Percentiles rank a stretch among this genome's conserved stretches.
Evolutionary conservation across 805 yeast genomes (phyloP).

Genomic region (Danielia reshetovae): DNA sequence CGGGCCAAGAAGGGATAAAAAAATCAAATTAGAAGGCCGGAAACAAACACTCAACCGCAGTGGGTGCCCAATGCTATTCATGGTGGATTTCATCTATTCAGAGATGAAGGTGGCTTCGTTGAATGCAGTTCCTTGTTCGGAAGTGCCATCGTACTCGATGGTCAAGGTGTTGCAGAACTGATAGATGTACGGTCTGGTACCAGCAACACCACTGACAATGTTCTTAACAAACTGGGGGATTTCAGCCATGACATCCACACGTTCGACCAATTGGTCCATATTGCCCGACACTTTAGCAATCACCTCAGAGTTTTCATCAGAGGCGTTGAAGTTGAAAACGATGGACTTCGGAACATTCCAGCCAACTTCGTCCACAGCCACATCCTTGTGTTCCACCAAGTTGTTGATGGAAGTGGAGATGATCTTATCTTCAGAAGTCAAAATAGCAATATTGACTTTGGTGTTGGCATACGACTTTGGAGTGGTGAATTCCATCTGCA

Average conservation of each 20-base stretch:
- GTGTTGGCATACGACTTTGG: slow-evolving; percentile 86
- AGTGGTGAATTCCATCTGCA: slow-evolving; percentile 93
- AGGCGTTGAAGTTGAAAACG: slow-evolving; percentile 49
- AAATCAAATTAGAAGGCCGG: too few species aligned
- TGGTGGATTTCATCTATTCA: slow-evolving; percentile 29
- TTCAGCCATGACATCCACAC: slow-evolving; percentile 97
- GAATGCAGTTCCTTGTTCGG: slow-evolving; percentile 65
- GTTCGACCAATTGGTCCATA: slow-evolving; percentile 64
- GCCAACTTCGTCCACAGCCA: slow-evolving; percentile 69
- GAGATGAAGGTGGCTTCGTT: slow-evolving; percentile 79
- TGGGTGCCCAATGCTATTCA: not conserved
- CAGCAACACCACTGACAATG: slow-evolving; percentile 91
- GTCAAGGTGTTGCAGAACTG: slow-evolving; percentile 73
- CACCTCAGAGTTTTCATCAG: slow-evolving; percentile 28
- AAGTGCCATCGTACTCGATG: slow-evolving; percentile 39
- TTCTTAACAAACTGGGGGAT: slow-evolving; percentile 91
- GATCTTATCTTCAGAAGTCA: slow-evolving; percentile 61
- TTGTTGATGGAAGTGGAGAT: slow-evolving; percentile 63
- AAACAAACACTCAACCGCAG: too few species aligned
- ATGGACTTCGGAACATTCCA: slow-evolving; percentile 84
- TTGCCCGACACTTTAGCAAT: slow-evolving; percentile 56
- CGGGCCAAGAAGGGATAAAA: too few species aligned
- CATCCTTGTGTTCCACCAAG: slow-evolving; percentile 50
- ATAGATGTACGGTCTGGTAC: slow-evolving; percentile 94
- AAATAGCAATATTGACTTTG: slow-evolving; percentile 73